Percentiles rank a stretch among this genome's conserved stretches.
phyloP scores from a whole-genome alignment of 2,329 filamentous ascomycete species.

The Pseudocercospora fijiensis region DNA sequence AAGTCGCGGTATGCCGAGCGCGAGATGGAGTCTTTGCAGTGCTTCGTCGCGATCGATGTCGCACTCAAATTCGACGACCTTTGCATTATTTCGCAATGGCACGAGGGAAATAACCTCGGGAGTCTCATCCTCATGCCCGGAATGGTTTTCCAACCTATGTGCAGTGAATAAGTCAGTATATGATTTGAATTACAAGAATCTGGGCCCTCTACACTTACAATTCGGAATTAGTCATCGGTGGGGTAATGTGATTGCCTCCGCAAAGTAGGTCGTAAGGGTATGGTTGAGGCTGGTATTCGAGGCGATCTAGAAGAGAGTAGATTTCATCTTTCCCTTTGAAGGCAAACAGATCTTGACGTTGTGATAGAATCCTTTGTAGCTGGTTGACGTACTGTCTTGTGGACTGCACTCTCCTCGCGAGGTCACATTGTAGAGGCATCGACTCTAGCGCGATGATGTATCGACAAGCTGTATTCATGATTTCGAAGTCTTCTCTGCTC shows the following conservation, averaged over 20 bases:
- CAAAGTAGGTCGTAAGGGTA: background rate
- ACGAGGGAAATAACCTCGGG: background rate
- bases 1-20: background rate
- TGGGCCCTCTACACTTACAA: background rate
- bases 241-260: background rate
- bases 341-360: background rate
- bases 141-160: no score
- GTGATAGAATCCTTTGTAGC: background rate
- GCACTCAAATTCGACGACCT: background rate
- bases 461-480: background rate
- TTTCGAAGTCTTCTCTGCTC: background rate
- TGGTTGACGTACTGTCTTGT: background rate
- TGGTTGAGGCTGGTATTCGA: background rate
- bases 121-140: no score
- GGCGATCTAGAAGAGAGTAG: background rate
- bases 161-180: no score
- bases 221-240: background rate
- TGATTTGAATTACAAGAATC: no score
- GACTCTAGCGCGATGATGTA: background rate
- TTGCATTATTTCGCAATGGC: background rate
- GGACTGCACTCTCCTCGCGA: background rate
- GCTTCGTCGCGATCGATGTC: background rate
- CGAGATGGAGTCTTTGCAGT: background rate
- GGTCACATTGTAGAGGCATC: background rate
- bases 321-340: background rate